Evolutionary conservation across 75 land plant species (phyloP).

Genomic region (Pinus tabuliformis): DNA sequence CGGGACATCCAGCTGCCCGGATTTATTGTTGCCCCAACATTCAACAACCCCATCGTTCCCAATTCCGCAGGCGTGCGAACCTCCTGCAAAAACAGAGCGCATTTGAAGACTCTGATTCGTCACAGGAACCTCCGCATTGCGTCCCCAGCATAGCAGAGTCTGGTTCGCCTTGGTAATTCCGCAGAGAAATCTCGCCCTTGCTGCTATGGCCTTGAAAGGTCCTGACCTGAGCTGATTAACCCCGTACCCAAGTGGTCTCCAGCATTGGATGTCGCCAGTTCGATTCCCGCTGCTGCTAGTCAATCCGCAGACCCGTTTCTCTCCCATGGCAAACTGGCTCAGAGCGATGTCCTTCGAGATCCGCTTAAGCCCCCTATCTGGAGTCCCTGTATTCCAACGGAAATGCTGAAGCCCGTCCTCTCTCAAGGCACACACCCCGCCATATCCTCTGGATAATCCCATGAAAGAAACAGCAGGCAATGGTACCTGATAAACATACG

Average conservation of each 20-base stretch:
- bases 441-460: conserved; percentile 37
- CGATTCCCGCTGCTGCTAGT: neutral
- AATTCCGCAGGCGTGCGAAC: conserved; percentile 46
- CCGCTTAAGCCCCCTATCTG: conserved; percentile 4
- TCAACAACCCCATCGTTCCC: neutral
- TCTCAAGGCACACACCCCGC: conserved; percentile 23
- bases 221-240: neutral
- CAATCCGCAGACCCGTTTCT: conserved; percentile 49
- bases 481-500: neutral
- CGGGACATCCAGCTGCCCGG: neutral
- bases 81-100: conserved; percentile 36
- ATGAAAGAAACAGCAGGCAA: neutral
- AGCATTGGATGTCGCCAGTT: conserved; percentile 31
- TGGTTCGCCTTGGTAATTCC: conserved; percentile 21
- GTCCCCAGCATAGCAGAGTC: conserved; percentile 30
- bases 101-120: neutral
- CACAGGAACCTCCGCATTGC: neutral
- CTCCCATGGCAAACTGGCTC: conserved; percentile 36
- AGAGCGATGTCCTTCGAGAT: conserved; percentile 26
- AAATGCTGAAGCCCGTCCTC: conserved; percentile 2
- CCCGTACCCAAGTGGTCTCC: conserved; percentile 4
- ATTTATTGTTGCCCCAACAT: conserved; percentile 49
- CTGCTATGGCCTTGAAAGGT: conserved; percentile 29
- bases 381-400: conserved; percentile 17
- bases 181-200: conserved; percentile 57